These are phyloP conservation scores for Tetracentron sinense DNA, from an alignment of 164 flowering plant species.

Conservation along the genomic window DNA sequence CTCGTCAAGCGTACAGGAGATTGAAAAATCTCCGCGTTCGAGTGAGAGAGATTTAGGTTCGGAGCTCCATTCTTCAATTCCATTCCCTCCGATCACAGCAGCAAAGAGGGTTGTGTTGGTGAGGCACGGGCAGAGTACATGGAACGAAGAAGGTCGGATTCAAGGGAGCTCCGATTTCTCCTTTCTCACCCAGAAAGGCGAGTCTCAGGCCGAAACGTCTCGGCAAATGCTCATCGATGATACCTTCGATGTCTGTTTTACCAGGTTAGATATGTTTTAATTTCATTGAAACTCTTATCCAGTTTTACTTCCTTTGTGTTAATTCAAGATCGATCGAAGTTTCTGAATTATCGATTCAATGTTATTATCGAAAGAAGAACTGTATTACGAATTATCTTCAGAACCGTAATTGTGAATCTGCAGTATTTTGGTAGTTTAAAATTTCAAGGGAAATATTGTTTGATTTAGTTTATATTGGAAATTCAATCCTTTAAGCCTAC, in stretches of 20 bases:
- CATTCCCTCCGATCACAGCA: slow-evolving; percentile 49
- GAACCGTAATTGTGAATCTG: too few relatives aligned
- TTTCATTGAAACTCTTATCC: background rate
- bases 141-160: slow-evolving; percentile 93
- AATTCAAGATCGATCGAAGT: too few relatives aligned
- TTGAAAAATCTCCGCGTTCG: slow-evolving; percentile 11
- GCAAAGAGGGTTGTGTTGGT: slow-evolving; percentile 85
- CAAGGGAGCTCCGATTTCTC: slow-evolving; percentile 95
- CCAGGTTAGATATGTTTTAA: slow-evolving; percentile 34
- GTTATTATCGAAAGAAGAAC: too few relatives aligned
- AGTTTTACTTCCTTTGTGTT: too few relatives aligned
- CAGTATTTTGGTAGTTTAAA: background rate
- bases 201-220: slow-evolving; percentile 84
- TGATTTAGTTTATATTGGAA: background rate
- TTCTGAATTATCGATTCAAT: too few relatives aligned
- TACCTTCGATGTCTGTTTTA: slow-evolving; percentile 74
- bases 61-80: slow-evolving; percentile 17
- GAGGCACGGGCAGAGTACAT: slow-evolving; percentile 97
- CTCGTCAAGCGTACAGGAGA: slow-evolving; percentile 28
- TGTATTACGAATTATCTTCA: too few relatives aligned
- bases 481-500: too few relatives aligned
- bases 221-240: slow-evolving; percentile 84
- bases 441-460: background rate
- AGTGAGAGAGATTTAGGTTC: slow-evolving; percentile 20
- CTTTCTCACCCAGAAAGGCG: slow-evolving; percentile 81